Evolutionary conservation across 371 early-diverging fungal genomes (phyloP).

Genomic region (Entomophthora muscae): DNA sequence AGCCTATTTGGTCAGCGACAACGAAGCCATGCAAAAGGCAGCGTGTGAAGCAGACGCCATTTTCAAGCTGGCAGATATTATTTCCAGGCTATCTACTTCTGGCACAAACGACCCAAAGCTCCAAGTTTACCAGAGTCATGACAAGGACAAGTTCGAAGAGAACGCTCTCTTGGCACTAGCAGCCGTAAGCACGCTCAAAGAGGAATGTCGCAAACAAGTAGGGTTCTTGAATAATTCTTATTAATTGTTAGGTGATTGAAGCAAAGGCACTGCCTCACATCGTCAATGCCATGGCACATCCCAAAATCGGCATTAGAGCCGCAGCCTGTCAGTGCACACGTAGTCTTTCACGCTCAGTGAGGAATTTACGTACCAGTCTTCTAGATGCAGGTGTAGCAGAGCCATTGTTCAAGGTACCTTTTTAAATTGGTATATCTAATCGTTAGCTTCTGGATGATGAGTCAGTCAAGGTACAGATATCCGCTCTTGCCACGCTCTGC

Average conservation of each 20-base stretch:
- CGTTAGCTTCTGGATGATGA: constrained; percentile 41
- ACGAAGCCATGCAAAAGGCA: constrained; percentile 56
- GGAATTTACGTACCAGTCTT: constrained; percentile 55
- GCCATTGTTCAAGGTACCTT: constrained; percentile 45
- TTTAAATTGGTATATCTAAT: neutral
- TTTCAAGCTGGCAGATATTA: constrained; percentile 36
- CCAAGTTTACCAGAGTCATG: constrained; percentile 19
- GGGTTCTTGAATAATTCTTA: constrained; percentile 3
- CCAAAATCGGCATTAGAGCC: constrained; percentile 33
- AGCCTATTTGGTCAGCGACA: constrained; percentile 54
- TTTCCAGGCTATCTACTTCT: constrained; percentile 26
- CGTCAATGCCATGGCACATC: constrained; percentile 43
- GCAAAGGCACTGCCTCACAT: constrained; percentile 57
- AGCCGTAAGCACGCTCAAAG: constrained; percentile 47
- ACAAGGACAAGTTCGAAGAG: constrained; percentile 16
- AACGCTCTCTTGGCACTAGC: constrained; percentile 56
- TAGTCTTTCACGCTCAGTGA: constrained; percentile 60
- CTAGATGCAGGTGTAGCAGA: constrained; percentile 63
- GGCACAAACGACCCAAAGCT: constrained; percentile 24
- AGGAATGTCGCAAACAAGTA: constrained; percentile 62
- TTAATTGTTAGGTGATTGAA: constrained; percentile 36
- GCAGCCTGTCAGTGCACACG: constrained; percentile 70
- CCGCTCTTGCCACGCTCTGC: constrained; percentile 66
- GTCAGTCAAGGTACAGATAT: constrained; percentile 40
- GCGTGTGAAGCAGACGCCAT: constrained; percentile 67